A percentile compares a stretch with the other conserved stretches of the same genome.
Conservation (phyloP, 2,329 filamentous ascomycete genomes). For the Colletotrichum scovillei region DNA sequence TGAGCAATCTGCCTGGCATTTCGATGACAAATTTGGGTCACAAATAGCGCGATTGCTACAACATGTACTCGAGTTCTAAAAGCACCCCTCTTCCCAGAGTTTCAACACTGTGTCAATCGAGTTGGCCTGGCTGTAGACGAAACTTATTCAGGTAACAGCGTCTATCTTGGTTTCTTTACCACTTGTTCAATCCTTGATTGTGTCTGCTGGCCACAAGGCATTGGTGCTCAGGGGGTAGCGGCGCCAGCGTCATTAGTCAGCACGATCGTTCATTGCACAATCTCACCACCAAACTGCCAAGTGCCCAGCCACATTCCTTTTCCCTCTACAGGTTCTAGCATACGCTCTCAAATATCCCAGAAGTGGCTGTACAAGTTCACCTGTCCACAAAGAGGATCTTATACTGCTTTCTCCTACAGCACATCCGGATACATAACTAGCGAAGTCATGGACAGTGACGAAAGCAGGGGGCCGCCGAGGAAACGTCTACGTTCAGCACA, state of each 20-base stretch:
- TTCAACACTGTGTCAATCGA: background rate
- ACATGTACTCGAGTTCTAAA: background rate
- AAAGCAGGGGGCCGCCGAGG: background rate
- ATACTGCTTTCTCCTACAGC: background rate
- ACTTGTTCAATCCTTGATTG: background rate
- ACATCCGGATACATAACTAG: background rate
- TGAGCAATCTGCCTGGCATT: background rate
- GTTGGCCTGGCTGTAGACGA: background rate
- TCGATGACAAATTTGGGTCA: background rate
- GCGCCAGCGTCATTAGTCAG: background rate
- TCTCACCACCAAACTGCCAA: background rate
- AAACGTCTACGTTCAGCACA: background rate
- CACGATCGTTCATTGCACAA: background rate
- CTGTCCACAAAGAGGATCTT: background rate
- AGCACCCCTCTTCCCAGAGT: background rate
- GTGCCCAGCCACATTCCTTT: background rate
- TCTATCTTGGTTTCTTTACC: background rate
- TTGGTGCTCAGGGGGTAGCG: background rate
- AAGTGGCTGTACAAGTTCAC: too few relatives aligned
- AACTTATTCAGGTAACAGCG: rapidly evolving
- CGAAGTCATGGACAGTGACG: background rate
- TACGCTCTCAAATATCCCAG: background rate
- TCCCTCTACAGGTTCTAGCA: background rate
- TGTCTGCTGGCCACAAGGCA: background rate
- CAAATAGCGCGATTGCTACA: background rate